Evolutionary conservation across 352 stramenopile genomes (phyloP), one percentile per base, ranked within the genome.

Genomic region (Pilasporangium apinafurcum): DNA sequence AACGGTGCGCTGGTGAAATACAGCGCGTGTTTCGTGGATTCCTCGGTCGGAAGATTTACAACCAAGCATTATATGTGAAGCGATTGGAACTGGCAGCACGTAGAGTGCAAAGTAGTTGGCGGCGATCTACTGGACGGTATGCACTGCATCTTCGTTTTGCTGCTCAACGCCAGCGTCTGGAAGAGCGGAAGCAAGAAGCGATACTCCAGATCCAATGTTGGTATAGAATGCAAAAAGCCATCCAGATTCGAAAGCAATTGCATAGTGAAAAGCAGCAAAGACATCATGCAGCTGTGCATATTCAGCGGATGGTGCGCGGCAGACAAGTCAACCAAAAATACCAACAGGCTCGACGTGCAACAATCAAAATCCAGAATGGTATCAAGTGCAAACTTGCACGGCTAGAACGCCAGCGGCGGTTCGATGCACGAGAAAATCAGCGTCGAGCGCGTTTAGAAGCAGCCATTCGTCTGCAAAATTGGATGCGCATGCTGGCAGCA

Each of bases 121-220:
- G 71, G 12, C 54, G 58, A n/a, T 59, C 63, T 33, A 59, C 63
- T 33, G 62, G 59, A 0, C 43, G 53, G 8, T 75, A 75, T 26
- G 70, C 52, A 12, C 50, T 86, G 0, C 66, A 70, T 32, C 33
- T 81, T 10, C 74, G 74, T 0, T 84, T 86, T 32, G 45, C 59
- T 1, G 71, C 62, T 3, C 63, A 81, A 37, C 59, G 62, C 1
- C 59, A 77, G 2, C 44, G 62, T 30, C 53, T 79, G 8, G 51
- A 50, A 0, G 56, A 61, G 4, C 56, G 46, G 7, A 44, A 55
- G 12, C 33, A 62, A 17, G 37, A 59, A 16, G 48, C 68, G 16
- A 60, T 54, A 2, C 60, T 74, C 13, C 30, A 41, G 5, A 31
- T 86, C 3, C 74, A 86, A 46, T 67, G 68, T 40, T 56, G 54